Evolutionary conservation across 2,329 filamentous ascomycete genomes (phyloP), one percentile per base, ranked within the genome.

Genomic region (Blastomyces percursus): DNA sequence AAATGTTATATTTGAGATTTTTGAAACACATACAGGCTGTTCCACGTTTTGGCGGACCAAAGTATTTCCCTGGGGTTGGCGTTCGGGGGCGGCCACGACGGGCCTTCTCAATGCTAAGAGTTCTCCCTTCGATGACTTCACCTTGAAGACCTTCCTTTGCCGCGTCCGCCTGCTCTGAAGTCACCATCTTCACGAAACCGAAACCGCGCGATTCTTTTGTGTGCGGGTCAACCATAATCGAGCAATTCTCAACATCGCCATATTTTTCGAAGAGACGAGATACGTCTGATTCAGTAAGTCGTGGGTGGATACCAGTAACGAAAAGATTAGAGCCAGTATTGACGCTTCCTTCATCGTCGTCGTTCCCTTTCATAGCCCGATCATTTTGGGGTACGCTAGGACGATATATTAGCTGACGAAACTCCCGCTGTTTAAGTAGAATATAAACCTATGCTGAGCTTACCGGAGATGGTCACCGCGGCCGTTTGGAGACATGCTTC

Each of bases 191-290:
- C 75, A 99, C 94, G 80, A 99, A 99, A 62, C 94, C 94, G 69
- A 99, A 99, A 68, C 94, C 94, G 77, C 94, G 94, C 70, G 93
- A 97, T 79, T 99, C 94, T 80, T 96, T 96, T 72, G 90, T 95
- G 78, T 99, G 94, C 66, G 94, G 94, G 74, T 99, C 94, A 73
- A 93, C 86, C 94, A 99, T 99, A 80, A 99, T 99, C 77, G 96
- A 95, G 81, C 93, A 97, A 80, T 95, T 97, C 80, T 97, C 93
- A 60, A 99, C 94, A 74, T 96, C 91, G 69, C 94, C 94, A 72
- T 97, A 97, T 79, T 97, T 99, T 80, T 96, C 91, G 73, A 99
- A 99, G 68, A 99, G 87, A 75, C 91, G 91, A 61, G 89, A 89
- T 65, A 99, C 90, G 74, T 97, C 94, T 19, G 87, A 84, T 77